Percentiles rank a stretch among this genome's conserved stretches.
Evolutionary conservation across 352 stramenopile genomes (phyloP).

Genomic region (Pythium coloratum): DNA sequence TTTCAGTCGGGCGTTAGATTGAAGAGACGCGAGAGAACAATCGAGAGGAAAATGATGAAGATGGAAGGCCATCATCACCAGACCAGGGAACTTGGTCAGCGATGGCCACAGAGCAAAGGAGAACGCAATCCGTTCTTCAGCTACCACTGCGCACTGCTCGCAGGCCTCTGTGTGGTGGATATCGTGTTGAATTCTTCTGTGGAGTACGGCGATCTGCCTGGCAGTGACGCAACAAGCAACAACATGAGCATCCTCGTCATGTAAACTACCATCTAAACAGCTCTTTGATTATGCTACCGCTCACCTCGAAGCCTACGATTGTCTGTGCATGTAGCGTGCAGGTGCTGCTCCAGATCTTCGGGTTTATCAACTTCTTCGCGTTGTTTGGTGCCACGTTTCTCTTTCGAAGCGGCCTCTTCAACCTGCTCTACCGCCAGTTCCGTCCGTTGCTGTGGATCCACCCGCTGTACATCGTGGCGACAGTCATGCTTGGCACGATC

Average conservation of each 20-base stretch:
- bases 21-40: conserved; percentile 13
- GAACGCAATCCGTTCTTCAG: conserved; percentile 40
- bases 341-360: conserved; percentile 62
- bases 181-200: conserved; percentile 59
- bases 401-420: conserved; percentile 70
- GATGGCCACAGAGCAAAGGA: background rate
- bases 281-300: no score
- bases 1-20: conserved; percentile 10
- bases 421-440: conserved; percentile 59
- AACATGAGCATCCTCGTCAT: conserved; percentile 56
- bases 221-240: conserved; percentile 29
- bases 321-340: conserved; percentile 41
- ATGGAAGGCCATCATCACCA: background rate
- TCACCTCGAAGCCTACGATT: background rate
- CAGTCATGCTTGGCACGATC: conserved; percentile 38
- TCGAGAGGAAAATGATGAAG: background rate
- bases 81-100: background rate
- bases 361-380: conserved; percentile 54
- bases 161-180: conserved; percentile 50
- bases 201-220: conserved; percentile 57
- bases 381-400: conserved; percentile 65
- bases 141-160: conserved; percentile 40
- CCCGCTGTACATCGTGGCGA: conserved; percentile 49
- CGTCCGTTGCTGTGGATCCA: conserved; percentile 45
- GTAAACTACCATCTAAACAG: conserved; percentile 24